Base-by-base conservation (phyloP, 2,329 filamentous ascomycete species). In the Bimuria novae-zelandiae region DNA sequence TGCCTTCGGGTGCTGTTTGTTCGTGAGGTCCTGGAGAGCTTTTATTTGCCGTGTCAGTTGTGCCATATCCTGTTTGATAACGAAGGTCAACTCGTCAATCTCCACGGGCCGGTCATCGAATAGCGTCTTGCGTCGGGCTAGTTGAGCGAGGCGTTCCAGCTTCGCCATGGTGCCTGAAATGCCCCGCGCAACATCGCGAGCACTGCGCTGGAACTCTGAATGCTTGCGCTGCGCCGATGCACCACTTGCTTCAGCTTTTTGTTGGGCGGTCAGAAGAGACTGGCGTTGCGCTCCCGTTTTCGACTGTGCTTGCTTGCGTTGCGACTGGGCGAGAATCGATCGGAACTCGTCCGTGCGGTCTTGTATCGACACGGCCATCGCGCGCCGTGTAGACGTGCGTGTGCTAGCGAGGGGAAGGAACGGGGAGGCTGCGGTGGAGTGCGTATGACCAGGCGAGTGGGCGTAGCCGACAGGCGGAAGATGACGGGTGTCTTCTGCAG, bases 91-190 rank as follows among this genome's bases (percentile, higher is more conserved):
- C 75, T 97, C 92, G 74, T 94, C 94, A 74, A 97, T 97, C 76
- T 99, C 94, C 50, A 97, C 90, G 0, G 94, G 92, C 71, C 90
- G 86, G 78, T 99, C 94, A 75, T 99, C 94, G 73, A 99, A 99
- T 37, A 99, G 86, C 8, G 94, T 96, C 77, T 96, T 95, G 68
- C 93, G 87, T 75, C 92, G 93, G n/a, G 94, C 94, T 71, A 99
- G 79, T 74, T 96, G 90, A 55, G 92, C 93, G 60, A 99, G 79
- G 74, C 95, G 90, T 77, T 97, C 91, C 67, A 99, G 79, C 77
- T 97, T 99, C 51, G 87, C 92, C 86, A 96, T 97, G 7, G 94
- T 97, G 51, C 84, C 88, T 11, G 89, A 89, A 61, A 99, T 97
- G 27, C 92, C 92, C 64, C 91, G 84, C 49, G 93, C 94, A 68